Evolutionary conservation across 768 basidiomycete species (phyloP).

Genomic region (Lentinula sp.): DNA sequence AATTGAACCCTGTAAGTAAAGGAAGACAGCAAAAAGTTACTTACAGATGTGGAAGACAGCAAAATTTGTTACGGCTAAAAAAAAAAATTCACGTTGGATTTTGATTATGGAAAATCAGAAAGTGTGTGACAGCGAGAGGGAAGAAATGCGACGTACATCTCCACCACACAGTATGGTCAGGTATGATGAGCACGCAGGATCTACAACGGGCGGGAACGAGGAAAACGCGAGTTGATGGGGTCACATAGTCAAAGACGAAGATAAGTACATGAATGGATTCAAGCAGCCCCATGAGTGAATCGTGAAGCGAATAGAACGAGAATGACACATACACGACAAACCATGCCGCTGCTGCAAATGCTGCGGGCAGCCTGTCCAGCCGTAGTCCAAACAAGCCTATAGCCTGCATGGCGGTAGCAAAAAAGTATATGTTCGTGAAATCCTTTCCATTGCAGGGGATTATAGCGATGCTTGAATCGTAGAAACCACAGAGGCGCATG

Average conservation of each 20-base stretch:
- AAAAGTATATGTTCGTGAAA: conserved; percentile 36
- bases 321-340: conserved; percentile 24
- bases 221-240: background rate
- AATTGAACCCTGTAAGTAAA: conserved; percentile 13
- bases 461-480: background rate
- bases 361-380: conserved; percentile 37
- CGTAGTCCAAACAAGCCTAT: conserved; percentile 48
- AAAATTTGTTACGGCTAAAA: conserved; percentile 40
- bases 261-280: background rate
- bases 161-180: conserved; percentile 9
- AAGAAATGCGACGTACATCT: conserved; percentile 8
- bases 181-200: conserved; percentile 8
- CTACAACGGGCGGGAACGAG: background rate
- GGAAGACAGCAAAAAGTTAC: background rate
- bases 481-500: conserved; percentile 18
- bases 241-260: background rate
- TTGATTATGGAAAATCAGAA: conserved; percentile 2
- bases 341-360: conserved; percentile 32
- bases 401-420: conserved; percentile 29
- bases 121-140: background rate
- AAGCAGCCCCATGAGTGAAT: background rate
- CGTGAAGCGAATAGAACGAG: background rate
- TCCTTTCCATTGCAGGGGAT: conserved; percentile 37
- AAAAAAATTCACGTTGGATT: too few species aligned
- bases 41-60: conserved; percentile 45